These are phyloP conservation scores for Sapria himalayana DNA, from an alignment of 345 rosid species.

Conservation along the genomic window DNA sequence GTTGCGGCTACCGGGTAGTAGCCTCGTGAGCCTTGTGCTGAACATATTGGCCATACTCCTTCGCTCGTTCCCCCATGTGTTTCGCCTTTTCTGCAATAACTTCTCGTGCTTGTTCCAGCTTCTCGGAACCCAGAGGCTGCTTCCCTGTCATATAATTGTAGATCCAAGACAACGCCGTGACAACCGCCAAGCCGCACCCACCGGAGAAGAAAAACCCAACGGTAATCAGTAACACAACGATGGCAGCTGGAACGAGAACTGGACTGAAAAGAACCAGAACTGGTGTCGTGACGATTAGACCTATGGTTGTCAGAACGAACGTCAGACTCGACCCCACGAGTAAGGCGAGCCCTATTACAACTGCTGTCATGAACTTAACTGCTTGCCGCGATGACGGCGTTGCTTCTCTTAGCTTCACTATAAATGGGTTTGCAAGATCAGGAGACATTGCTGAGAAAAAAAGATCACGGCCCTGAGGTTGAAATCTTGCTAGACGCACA, in stretches of 20 bases:
- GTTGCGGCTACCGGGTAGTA: too few relatives aligned
- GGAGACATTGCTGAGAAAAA: too few relatives aligned
- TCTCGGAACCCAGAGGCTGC: slow-evolving; percentile 41
- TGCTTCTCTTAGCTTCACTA: slow-evolving; percentile 10
- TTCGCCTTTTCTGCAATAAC: slow-evolving; percentile 16
- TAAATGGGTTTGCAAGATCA: slow-evolving; percentile 11
- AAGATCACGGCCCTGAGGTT: too few relatives aligned
- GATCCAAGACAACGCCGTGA: slow-evolving; percentile 38
- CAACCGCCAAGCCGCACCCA: slow-evolving; percentile 34
- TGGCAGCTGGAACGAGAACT: slow-evolving; percentile 35
- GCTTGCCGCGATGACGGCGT: slow-evolving; percentile 15
- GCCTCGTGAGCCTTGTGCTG: slow-evolving; percentile 29
- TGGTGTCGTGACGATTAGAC: slow-evolving; percentile 34
- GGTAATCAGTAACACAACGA: slow-evolving; percentile 10
- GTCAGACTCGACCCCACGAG: slow-evolving; percentile 30
- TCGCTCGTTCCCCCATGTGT: slow-evolving; percentile 27
- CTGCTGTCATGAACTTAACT: slow-evolving; percentile 33
- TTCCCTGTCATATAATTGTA: slow-evolving; percentile 35
- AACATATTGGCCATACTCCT: slow-evolving; percentile 31
- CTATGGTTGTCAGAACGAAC: slow-evolving; percentile 30
- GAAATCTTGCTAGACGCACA: neutral
- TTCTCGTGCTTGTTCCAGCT: slow-evolving; percentile 26
- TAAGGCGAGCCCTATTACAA: slow-evolving; percentile 18
- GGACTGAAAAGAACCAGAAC: slow-evolving; percentile 42
- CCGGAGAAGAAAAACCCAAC: slow-evolving; percentile 35